Evolutionary conservation across 148 eudicot species (phyloP).

Genomic region (Gaultheria prostrata): DNA sequence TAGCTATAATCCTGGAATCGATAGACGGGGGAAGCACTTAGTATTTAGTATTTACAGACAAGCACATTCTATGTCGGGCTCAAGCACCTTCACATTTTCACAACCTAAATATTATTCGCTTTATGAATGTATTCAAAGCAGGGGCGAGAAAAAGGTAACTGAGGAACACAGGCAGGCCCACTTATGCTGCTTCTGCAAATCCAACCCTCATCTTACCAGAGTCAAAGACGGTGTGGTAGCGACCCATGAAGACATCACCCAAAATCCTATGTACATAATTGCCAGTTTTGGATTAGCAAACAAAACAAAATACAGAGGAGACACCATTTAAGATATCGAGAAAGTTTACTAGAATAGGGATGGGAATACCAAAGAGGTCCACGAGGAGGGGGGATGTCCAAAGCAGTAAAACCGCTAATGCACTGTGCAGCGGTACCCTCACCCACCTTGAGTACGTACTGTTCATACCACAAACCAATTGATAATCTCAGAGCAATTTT

Average conservation of each 20-base stretch:
- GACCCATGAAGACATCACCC: constrained; percentile 94
- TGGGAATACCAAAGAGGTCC: constrained; percentile 78
- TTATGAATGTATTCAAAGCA: not conserved
- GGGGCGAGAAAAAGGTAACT: not conserved
- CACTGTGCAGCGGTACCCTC: constrained; percentile 78
- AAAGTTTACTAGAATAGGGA: not conserved
- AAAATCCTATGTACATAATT: constrained; percentile 63
- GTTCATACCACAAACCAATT: constrained; percentile 19
- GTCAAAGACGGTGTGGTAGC: constrained; percentile 86
- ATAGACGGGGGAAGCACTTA: constrained; percentile 8
- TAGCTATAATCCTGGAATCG: not conserved
- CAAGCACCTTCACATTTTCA: constrained; percentile 6
- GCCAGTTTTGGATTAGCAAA: not conserved
- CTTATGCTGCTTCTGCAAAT: constrained; percentile 79
- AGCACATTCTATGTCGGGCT: not conserved
- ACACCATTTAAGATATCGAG: not conserved
- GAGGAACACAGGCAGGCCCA: not conserved
- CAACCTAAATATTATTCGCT: not conserved
- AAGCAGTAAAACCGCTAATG: constrained; percentile 78
- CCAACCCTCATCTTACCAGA: constrained; percentile 68
- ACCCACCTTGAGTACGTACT: constrained; percentile 87
- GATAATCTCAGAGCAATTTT: not conserved
- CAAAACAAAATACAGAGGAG: not conserved
- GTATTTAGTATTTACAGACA: not conserved
- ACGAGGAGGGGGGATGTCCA: constrained; percentile 87